Percentiles rank a stretch among this genome's conserved stretches.
phyloP scores from a whole-genome alignment of 2,329 filamentous ascomycete species.

The Lachnum nothofagi region DNA sequence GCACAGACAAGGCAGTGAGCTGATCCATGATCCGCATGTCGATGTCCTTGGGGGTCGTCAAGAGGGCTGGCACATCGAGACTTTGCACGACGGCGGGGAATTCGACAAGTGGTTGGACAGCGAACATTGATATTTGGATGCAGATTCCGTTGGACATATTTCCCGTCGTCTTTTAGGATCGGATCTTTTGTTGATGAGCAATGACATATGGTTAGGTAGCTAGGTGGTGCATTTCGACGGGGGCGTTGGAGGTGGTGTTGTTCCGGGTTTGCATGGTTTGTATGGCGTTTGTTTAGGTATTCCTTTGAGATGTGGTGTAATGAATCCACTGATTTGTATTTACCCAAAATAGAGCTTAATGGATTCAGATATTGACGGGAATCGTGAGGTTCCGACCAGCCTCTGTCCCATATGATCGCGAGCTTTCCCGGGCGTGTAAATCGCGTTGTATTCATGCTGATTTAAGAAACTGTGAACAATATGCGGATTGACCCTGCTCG shows the following conservation, averaged over 20 bases:
- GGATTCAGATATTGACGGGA: neutral
- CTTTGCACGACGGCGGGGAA: constrained; percentile 28
- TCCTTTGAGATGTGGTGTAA: constrained; percentile 1
- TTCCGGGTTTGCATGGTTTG: constrained; percentile 3
- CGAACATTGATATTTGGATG: constrained; percentile 1
- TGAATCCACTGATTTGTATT: constrained; percentile 8
- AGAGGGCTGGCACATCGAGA: constrained; percentile 32
- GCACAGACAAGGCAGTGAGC: constrained; percentile 19
- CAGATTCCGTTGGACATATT: neutral
- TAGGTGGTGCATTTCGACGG: constrained; percentile 9
- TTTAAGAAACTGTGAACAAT: too few relatives aligned
- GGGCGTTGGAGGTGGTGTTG: constrained; percentile 15
- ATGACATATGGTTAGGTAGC: constrained; percentile 3
- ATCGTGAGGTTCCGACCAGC: too few relatives aligned
- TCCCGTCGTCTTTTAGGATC: neutral
- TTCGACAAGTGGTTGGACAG: constrained; percentile 33
- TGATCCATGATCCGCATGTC: constrained; percentile 29
- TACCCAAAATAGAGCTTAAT: constrained; percentile 3
- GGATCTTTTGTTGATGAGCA: constrained; percentile 1
- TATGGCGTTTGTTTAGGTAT: neutral
- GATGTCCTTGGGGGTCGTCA: constrained; percentile 28
- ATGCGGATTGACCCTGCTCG: too few relatives aligned
- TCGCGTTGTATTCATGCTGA: too few relatives aligned
- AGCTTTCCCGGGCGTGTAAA: too few relatives aligned
- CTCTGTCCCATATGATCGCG: too few relatives aligned